Base-by-base conservation (phyloP, 805 yeast species). In the Saccharomyces eubayanus region DNA sequence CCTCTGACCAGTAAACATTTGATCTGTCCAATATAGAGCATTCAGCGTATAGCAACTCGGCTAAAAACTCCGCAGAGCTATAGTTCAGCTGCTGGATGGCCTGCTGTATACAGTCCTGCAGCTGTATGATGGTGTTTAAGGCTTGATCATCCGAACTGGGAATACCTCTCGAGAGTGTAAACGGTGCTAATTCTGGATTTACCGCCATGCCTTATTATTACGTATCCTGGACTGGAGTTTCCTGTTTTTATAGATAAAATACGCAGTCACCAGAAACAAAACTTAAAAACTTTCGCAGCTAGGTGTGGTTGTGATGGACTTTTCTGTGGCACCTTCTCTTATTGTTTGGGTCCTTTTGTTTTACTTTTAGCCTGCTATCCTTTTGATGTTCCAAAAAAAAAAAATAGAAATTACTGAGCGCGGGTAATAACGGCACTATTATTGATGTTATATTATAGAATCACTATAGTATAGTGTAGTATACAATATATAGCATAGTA, bases 1-100 rank as follows among this genome's bases (percentile, higher is more conserved):
- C 78, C 52, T 84, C 88, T 5, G 78, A 67, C 57, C 81, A 78
- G 41, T 64, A 62, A 10, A 56, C 51, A 16, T 62, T 63, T 5
- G 75, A 68, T 16, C 50, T 56, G 10, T 58, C 62, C 43, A 59
- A 49, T 6, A 57, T 54, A 27, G 54, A 55, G 41, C 65, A 62
- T n/a, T 81, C 78, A 1, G 96, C 89, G 31, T 86, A 70, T 24
- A 89, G 73, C 58, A 96, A 75, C 67, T 94, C 98, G 16, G 90
- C 82, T 4, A 92, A 84, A 70, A 94, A 89, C 63, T 85, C 90
- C 1, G 98, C 97, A 28, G 91, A 86, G 12, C 63, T 66, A 47
- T 58, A 58, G 49, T 69, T 69, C 46, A 64, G 48, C 48, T 68
- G 70, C 10, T 55, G 52, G 6, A 69, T 57, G 1, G 66, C 59